These are phyloP conservation scores for Russula brevipes DNA, from an alignment of 768 basidiomycete genomes.

Conservation along the genomic window DNA sequence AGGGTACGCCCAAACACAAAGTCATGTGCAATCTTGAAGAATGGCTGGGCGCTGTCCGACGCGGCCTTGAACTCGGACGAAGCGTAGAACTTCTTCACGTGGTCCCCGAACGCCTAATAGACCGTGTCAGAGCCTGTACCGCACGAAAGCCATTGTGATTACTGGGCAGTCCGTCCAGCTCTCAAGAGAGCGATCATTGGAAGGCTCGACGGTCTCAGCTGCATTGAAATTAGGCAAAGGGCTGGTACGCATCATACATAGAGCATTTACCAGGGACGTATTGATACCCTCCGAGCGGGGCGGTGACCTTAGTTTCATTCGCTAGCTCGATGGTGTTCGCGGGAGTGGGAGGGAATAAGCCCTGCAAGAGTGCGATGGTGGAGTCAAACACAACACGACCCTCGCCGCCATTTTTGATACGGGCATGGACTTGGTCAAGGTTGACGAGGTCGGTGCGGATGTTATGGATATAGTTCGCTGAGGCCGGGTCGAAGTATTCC, in stretches of 20 bases:
- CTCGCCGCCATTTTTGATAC: constrained; percentile 80
- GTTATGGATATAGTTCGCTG: constrained; percentile 61
- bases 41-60: constrained; percentile 51
- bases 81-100: constrained; percentile 52
- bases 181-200: constrained; percentile 77
- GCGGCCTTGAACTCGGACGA: constrained; percentile 64
- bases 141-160: constrained; percentile 23
- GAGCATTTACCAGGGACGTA: constrained; percentile 63
- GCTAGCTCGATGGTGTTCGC: constrained; percentile 72
- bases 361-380: constrained; percentile 78
- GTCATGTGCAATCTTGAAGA: constrained; percentile 63
- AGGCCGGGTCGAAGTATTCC: constrained; percentile 61
- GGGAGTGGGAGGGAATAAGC: constrained; percentile 76
- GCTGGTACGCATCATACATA: neutral
- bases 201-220: constrained; percentile 85
- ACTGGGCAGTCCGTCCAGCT: constrained; percentile 67
- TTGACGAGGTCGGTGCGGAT: constrained; percentile 65
- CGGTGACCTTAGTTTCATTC: constrained; percentile 63
- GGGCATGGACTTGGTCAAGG: constrained; percentile 67
- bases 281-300: constrained; percentile 80
- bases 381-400: constrained; percentile 85
- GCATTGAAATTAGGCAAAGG: constrained; percentile 6
- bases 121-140: constrained; percentile 1
- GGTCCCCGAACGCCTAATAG: constrained; percentile 56
- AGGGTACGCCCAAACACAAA: constrained; percentile 66